Percentiles rank a stretch among this genome's conserved stretches.
phyloP scores from a whole-genome alignment of 441 rosid genomes.

The Pelargonium citronellum region DNA sequence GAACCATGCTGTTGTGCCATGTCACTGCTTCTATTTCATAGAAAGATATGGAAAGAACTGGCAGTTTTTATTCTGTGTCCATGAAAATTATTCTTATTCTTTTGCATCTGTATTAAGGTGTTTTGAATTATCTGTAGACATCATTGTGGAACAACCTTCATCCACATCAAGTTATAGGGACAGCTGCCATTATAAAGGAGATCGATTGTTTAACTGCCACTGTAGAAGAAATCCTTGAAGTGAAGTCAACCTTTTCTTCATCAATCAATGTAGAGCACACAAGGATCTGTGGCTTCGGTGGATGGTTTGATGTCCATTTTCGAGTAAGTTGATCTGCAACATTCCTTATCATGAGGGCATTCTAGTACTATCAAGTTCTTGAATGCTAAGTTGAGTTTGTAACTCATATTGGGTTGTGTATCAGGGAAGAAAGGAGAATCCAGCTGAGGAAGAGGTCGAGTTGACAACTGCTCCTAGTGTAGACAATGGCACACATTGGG shows the following conservation, averaged over 20 bases:
- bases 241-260: slow-evolving; percentile 53
- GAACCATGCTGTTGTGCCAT: neutral
- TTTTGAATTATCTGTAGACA: slow-evolving; percentile 42
- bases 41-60: neutral
- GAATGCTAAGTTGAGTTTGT: slow-evolving; percentile 8
- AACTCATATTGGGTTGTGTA: slow-evolving; percentile 11
- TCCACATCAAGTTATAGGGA: slow-evolving; percentile 81
- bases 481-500: slow-evolving; percentile 86
- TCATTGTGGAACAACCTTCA: slow-evolving; percentile 91
- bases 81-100: neutral
- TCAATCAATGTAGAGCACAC: slow-evolving; percentile 39
- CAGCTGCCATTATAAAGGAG: slow-evolving; percentile 61
- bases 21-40: neutral
- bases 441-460: slow-evolving; percentile 65
- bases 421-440: slow-evolving; percentile 78
- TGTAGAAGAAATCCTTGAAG: slow-evolving; percentile 57
- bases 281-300: slow-evolving; percentile 73
- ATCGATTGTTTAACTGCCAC: slow-evolving; percentile 82
- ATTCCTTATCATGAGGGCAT: slow-evolving; percentile 8
- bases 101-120: neutral
- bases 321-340: slow-evolving; percentile 44
- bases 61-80: neutral
- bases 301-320: slow-evolving; percentile 99
- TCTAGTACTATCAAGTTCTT: slow-evolving; percentile 9
- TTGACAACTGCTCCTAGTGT: slow-evolving; percentile 84